Percentiles rank a stretch among this genome's conserved stretches.
These are phyloP conservation scores for Yamadazyma mexicana DNA, from an alignment of 1,139 yeast genomes.

Conservation along the genomic window DNA sequence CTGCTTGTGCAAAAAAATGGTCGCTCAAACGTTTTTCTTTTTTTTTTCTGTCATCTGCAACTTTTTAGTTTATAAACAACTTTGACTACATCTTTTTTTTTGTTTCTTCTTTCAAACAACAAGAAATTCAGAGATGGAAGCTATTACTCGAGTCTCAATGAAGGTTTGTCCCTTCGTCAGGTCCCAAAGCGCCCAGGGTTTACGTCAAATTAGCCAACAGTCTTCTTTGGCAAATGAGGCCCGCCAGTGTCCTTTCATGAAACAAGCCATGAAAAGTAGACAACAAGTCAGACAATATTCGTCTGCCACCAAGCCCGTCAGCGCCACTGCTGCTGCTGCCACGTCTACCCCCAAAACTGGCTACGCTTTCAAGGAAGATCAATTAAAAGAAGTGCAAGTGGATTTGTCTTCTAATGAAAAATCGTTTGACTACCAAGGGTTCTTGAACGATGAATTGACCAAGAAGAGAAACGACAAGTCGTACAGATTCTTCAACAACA, in stretches of 20 bases:
- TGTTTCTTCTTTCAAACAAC: too few species aligned
- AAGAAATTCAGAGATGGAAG: constrained; percentile 55
- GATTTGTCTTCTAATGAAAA: constrained; percentile 39
- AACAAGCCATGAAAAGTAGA: constrained; percentile 58
- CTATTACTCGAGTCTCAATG: constrained; percentile 74
- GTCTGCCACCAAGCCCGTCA: constrained; percentile 53
- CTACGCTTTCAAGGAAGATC: constrained; percentile 31
- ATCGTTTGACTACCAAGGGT: constrained; percentile 64
- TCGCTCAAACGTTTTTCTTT: constrained; percentile 1
- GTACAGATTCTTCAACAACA: constrained; percentile 93
- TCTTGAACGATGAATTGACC: constrained; percentile 60
- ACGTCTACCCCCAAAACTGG: constrained; percentile 29
- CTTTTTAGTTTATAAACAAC: not conserved
- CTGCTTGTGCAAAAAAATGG: not conserved
- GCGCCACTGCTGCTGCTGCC: constrained; percentile 46
- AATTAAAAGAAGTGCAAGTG: constrained; percentile 28
- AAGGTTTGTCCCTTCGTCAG: constrained; percentile 84
- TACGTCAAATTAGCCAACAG: constrained; percentile 49
- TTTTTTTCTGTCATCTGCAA: not conserved
- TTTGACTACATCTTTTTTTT: not conserved
- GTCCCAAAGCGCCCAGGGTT: constrained; percentile 61
- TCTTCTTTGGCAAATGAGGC: constrained; percentile 62
- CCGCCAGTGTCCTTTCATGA: constrained; percentile 83
- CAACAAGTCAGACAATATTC: constrained; percentile 49
- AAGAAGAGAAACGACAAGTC: constrained; percentile 86